Conservation (phyloP, 2,329 filamentous ascomycete genomes). For the Coccinonectria pachysandricola region DNA sequence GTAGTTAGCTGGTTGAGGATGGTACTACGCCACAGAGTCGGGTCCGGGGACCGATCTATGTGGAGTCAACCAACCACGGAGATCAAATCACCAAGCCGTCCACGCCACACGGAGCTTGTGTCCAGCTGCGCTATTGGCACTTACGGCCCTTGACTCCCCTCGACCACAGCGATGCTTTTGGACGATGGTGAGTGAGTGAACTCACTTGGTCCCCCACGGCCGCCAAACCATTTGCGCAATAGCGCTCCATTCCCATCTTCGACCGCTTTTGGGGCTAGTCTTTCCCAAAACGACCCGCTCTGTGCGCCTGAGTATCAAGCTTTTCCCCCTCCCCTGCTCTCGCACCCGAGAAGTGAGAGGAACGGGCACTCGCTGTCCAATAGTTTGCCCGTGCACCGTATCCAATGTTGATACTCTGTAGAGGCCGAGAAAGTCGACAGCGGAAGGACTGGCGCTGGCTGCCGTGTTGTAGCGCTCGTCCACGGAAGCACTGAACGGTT, state of each 20-base stretch:
- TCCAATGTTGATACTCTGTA: too few species aligned
- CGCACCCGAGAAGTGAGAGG: too few species aligned
- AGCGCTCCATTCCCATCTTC: conserved; percentile 19
- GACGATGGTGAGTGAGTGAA: conserved; percentile 7
- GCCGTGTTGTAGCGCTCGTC: too few species aligned
- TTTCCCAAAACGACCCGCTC: conserved; percentile 10
- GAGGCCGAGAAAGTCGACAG: too few species aligned
- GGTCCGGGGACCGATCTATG: conserved; percentile 18
- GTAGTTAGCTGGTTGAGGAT: too few species aligned
- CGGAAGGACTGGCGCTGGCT: too few species aligned
- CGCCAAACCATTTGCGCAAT: conserved; percentile 21
- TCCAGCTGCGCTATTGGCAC: conserved; percentile 8
- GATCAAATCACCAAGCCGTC: conserved; percentile 9
- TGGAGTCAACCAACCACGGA: conserved; percentile 13
- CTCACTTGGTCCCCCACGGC: conserved; percentile 12
- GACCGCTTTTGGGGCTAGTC: conserved; percentile 16
- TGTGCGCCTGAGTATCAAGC: conserved; percentile 13
- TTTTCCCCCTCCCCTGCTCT: too few species aligned
- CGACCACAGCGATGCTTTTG: conserved; percentile 8
- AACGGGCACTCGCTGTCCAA: too few species aligned
- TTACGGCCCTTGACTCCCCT: too few species aligned
- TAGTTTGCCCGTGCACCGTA: too few species aligned
- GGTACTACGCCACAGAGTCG: conserved; percentile 17
- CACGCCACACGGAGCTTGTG: conserved; percentile 7
- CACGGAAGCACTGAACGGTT: too few species aligned